phyloP scores from a whole-genome alignment of 2,329 filamentous ascomycete genomes.

The Curvularia verruculosa region DNA sequence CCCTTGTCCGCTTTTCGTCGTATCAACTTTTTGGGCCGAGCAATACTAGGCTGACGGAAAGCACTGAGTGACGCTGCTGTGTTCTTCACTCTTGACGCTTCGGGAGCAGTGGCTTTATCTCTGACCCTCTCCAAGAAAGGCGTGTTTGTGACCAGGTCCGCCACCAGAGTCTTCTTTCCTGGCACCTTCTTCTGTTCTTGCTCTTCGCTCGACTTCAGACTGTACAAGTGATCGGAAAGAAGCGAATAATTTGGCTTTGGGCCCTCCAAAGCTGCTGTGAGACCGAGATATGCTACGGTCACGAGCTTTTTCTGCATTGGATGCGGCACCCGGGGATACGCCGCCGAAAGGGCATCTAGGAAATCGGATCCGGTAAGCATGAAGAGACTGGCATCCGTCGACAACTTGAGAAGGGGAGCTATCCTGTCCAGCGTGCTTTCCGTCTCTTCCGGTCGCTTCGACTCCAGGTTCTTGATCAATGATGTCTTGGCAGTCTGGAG shows the following conservation, averaged over 20 bases:
- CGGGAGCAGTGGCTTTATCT: conserved; percentile 57
- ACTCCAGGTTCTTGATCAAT: conserved; percentile 68
- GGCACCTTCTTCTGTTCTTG: conserved; percentile 56
- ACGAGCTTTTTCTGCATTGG: conserved; percentile 70
- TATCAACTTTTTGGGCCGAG: conserved; percentile 59
- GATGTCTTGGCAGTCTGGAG: conserved; percentile 66
- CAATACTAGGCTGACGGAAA: conserved; percentile 62
- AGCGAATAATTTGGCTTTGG: conserved; percentile 73
- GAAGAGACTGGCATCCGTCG: conserved; percentile 61
- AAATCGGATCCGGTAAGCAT: conserved; percentile 89
- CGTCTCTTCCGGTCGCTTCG: conserved; percentile 62
- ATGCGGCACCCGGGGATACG: conserved; percentile 69
- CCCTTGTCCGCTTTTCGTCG: conserved; percentile 69
- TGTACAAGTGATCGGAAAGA: conserved; percentile 82
- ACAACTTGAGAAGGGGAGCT: conserved; percentile 69
- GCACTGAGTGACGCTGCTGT: conserved; percentile 65
- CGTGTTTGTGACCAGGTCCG: conserved; percentile 80
- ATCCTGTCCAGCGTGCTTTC: conserved; percentile 63
- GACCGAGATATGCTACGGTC: conserved; percentile 74
- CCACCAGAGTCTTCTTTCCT: conserved; percentile 67
- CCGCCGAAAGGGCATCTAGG: conserved; percentile 73
- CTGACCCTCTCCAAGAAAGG: conserved; percentile 71
- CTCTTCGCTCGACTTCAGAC: conserved; percentile 74
- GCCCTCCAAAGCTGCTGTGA: conserved; percentile 72
- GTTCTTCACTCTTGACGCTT: conserved; percentile 63